phyloP scores from a whole-genome alignment of 2,329 filamentous ascomycete genomes.

The Erysiphe pulchra region DNA sequence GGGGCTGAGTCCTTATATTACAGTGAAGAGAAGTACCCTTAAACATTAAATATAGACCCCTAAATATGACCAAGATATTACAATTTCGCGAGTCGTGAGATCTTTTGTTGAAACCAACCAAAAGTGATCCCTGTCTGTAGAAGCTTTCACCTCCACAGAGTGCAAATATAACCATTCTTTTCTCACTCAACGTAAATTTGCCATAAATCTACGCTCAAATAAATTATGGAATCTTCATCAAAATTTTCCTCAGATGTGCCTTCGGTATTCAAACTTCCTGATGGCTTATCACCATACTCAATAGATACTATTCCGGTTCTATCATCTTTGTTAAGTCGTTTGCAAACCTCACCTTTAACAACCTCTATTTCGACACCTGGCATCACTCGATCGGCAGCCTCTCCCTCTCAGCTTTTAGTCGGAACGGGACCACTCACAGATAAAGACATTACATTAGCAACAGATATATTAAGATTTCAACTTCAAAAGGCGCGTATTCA shows the following conservation, averaged over 20 bases:
- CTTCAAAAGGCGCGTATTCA: slow-evolving; percentile 51
- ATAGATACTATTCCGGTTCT: slow-evolving; percentile 73
- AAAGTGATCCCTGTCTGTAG: too few relatives aligned
- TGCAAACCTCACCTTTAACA: slow-evolving; percentile 26
- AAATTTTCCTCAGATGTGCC: slow-evolving; percentile 2
- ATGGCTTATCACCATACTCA: slow-evolving; percentile 50
- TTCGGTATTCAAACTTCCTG: slow-evolving; percentile 17
- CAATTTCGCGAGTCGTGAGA: too few relatives aligned
- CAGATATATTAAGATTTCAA: slow-evolving; percentile 57
- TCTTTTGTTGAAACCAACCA: too few relatives aligned
- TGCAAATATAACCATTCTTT: too few relatives aligned
- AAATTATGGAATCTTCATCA: slow-evolving; percentile 5
- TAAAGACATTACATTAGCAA: slow-evolving; percentile 59
- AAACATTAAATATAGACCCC: too few relatives aligned
- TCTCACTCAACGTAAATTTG: too few relatives aligned
- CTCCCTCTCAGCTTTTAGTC: slow-evolving; percentile 15
- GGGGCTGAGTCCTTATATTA: too few relatives aligned
- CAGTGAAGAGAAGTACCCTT: too few relatives aligned
- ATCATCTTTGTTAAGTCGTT: slow-evolving; percentile 48
- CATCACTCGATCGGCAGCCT: slow-evolving; percentile 9
- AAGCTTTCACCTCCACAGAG: too few relatives aligned
- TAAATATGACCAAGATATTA: too few relatives aligned
- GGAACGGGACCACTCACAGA: slow-evolving; percentile 12
- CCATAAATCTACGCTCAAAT: too few relatives aligned
- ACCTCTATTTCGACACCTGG: slow-evolving; percentile 7